phyloP scores from a whole-genome alignment of 176 grass and related monocot genomes.

The Carex cristatella region DNA sequence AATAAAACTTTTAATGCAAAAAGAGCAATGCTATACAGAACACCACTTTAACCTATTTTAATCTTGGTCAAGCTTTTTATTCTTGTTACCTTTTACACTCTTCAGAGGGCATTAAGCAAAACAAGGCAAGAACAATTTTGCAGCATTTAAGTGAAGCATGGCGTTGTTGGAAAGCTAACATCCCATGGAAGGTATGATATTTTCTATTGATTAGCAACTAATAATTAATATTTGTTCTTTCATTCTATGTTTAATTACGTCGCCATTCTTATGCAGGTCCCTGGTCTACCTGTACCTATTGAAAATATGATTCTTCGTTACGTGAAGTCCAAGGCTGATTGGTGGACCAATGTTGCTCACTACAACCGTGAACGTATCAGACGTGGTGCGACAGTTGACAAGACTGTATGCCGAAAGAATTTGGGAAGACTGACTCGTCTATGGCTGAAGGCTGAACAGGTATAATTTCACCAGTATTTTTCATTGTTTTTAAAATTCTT shows the following conservation, averaged over 20 bases:
- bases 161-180: slow-evolving; percentile 99
- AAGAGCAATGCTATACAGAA: background rate
- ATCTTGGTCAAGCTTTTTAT: background rate
- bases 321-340: slow-evolving; percentile 97
- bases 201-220: background rate
- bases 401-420: slow-evolving; percentile 96
- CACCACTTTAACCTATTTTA: background rate
- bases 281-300: slow-evolving; percentile 83
- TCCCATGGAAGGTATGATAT: slow-evolving; percentile 77
- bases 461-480: background rate
- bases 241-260: background rate
- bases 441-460: slow-evolving; percentile 95
- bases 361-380: slow-evolving; percentile 98
- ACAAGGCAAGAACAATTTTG: slow-evolving; percentile 89
- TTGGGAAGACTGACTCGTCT: slow-evolving; percentile 90
- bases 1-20: background rate
- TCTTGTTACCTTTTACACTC: background rate
- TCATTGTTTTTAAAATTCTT: background rate
- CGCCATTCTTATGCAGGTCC: slow-evolving; percentile 38
- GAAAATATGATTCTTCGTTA: slow-evolving; percentile 99
- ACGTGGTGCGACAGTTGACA: slow-evolving; percentile 95
- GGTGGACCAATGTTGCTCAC: slow-evolving; percentile 99
- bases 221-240: background rate
- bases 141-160: slow-evolving; percentile 99
- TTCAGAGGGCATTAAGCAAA: slow-evolving; percentile 96